Evolutionary conservation across 495 filamentous ascomycete genomes (phyloP).

Genomic region (Bacidia rubella): DNA sequence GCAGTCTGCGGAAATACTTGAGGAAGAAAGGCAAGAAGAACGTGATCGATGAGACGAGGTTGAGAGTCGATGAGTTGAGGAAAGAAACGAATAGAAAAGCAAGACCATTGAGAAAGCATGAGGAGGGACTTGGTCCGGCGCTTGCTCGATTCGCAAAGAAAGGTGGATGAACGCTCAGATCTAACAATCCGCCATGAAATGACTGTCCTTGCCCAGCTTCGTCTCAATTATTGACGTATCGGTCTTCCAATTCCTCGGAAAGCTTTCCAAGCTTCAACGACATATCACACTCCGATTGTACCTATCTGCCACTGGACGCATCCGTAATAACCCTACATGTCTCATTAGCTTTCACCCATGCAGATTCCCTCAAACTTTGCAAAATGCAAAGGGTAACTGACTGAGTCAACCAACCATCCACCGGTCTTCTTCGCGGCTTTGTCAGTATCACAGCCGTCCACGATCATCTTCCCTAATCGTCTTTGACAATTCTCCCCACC

Average conservation of each 20-base stretch:
- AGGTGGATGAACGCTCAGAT: slow-evolving; percentile 14
- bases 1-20: slow-evolving; percentile 68
- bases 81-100: slow-evolving; percentile 47
- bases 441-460: background rate
- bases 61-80: slow-evolving; percentile 53
- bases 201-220: too few species aligned
- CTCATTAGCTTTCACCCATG: background rate
- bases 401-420: background rate
- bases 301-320: background rate
- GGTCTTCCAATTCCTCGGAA: too few species aligned
- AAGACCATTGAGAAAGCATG: slow-evolving; percentile 48
- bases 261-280: too few species aligned
- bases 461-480: background rate
- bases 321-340: background rate
- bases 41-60: slow-evolving; percentile 75
- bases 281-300: background rate
- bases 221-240: too few species aligned
- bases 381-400: too few species aligned
- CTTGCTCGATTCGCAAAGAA: slow-evolving; percentile 54
- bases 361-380: background rate
- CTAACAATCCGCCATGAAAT: too few species aligned
- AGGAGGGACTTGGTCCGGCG: slow-evolving; percentile 55
- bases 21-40: slow-evolving; percentile 83
- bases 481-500: background rate
- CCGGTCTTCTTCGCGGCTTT: background rate